phyloP scores from a whole-genome alignment of 331 rosid genomes.

The Malus hybrid region DNA sequence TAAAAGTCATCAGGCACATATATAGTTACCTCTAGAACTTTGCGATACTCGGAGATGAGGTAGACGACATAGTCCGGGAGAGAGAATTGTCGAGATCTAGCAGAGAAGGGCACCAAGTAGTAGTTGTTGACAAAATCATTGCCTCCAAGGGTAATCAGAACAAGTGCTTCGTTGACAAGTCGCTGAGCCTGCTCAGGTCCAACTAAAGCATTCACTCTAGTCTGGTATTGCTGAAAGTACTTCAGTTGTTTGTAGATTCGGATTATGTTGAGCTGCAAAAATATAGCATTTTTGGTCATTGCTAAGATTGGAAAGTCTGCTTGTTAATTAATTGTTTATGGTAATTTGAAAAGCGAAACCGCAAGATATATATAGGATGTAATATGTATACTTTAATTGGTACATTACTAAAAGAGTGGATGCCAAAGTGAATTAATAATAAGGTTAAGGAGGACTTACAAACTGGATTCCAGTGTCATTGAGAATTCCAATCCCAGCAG shows the following conservation, averaged over 20 bases:
- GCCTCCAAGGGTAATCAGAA: constrained; percentile 71
- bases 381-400: neutral
- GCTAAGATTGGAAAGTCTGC: neutral
- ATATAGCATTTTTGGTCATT: neutral
- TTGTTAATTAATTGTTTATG: neutral
- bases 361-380: neutral
- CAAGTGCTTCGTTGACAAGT: constrained; percentile 50
- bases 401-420: neutral
- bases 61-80: constrained; percentile 70
- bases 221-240: constrained; percentile 59
- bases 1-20: too few species aligned
- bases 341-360: neutral
- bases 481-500: constrained; percentile 94
- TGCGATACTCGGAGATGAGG: constrained; percentile 72
- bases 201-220: constrained; percentile 40
- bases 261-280: constrained; percentile 58
- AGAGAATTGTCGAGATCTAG: constrained; percentile 76
- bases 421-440: too few species aligned
- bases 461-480: constrained; percentile 93
- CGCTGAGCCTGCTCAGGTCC: constrained; percentile 34
- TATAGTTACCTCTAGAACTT: constrained; percentile 48
- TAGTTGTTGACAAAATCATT: constrained; percentile 92
- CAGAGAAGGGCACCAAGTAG: constrained; percentile 61
- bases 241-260: constrained; percentile 43
- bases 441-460: constrained; percentile 33